Conservation (phyloP, 345 rosid genomes). For the Hibiscus syriacus region DNA sequence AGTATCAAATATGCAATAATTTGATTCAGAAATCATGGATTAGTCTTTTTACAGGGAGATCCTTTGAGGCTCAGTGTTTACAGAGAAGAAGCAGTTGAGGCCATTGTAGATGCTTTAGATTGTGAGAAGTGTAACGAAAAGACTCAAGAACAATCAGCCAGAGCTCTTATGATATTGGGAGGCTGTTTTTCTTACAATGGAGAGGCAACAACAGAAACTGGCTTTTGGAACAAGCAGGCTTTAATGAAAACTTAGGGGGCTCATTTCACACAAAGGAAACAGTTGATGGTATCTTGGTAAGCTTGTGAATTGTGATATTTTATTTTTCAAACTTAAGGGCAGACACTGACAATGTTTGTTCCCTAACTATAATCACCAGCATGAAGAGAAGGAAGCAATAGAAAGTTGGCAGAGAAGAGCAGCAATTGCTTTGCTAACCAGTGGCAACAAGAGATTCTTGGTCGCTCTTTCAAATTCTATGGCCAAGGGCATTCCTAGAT, state of each 20-base stretch:
- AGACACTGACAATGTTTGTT: background rate
- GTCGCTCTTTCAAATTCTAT: constrained; percentile 41
- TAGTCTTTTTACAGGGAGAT: constrained; percentile 48
- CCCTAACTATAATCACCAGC: constrained; percentile 16
- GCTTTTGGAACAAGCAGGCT: constrained; percentile 35
- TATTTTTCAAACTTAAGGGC: too few relatives aligned
- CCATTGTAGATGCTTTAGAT: constrained; percentile 33
- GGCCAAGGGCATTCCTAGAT: constrained; percentile 36
- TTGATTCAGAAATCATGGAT: constrained; percentile 8
- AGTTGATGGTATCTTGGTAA: constrained; percentile 26
- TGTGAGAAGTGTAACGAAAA: constrained; percentile 23
- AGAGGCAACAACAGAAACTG: constrained; percentile 30
- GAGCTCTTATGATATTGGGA: constrained; percentile 48
- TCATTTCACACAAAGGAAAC: constrained; percentile 14
- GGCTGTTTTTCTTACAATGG: constrained; percentile 28
- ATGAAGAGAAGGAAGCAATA: constrained; percentile 36
- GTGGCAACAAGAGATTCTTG: constrained; percentile 30
- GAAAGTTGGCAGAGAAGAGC: constrained; percentile 44
- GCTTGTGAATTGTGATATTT: background rate
- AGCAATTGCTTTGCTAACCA: constrained; percentile 34
- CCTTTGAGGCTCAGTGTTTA: constrained; percentile 39
- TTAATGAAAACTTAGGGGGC: constrained; percentile 16
- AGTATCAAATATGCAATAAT: background rate
- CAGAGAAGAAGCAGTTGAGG: constrained; percentile 61
- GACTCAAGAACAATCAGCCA: constrained; percentile 49